Conservation (phyloP, 2,329 filamentous ascomycete genomes). For the Neopestalotiopsis clavispora region DNA sequence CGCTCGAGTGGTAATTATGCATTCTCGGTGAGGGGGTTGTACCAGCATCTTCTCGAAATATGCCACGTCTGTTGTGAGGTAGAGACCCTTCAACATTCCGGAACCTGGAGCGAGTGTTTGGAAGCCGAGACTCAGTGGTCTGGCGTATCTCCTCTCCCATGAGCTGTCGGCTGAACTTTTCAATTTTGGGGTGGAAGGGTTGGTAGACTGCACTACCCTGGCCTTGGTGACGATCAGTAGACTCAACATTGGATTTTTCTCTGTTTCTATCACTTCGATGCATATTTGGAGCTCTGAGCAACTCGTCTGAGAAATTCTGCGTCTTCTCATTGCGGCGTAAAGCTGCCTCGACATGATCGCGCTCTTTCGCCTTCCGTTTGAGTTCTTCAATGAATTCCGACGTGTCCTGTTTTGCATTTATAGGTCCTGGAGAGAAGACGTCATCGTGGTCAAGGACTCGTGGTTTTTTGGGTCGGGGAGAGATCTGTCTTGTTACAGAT, state of each 20-base stretch:
- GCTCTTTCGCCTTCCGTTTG: not conserved
- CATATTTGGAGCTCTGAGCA: not conserved
- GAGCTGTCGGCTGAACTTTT: not conserved
- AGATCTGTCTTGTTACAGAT: not conserved
- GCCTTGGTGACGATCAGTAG: not conserved
- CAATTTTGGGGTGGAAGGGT: not conserved
- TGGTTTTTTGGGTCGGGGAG: not conserved
- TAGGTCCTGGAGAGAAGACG: not conserved
- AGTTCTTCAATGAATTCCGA: not conserved
- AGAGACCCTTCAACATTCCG: not conserved
- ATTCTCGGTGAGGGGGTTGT: not conserved
- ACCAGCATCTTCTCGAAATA: not conserved
- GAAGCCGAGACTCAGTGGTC: not conserved
- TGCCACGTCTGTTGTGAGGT: not conserved
- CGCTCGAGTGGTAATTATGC: not conserved
- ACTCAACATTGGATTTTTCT: not conserved
- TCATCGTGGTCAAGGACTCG: not conserved
- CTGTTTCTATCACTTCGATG: not conserved
- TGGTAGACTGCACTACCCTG: not conserved
- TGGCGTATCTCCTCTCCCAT: not conserved
- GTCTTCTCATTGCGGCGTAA: not conserved
- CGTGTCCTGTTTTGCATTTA: not conserved
- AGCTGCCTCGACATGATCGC: not conserved
- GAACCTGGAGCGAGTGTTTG: not conserved
- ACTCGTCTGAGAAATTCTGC: not conserved